phyloP scores from a whole-genome alignment of 1,139 yeast species.

The Arxiozyma bovina region DNA sequence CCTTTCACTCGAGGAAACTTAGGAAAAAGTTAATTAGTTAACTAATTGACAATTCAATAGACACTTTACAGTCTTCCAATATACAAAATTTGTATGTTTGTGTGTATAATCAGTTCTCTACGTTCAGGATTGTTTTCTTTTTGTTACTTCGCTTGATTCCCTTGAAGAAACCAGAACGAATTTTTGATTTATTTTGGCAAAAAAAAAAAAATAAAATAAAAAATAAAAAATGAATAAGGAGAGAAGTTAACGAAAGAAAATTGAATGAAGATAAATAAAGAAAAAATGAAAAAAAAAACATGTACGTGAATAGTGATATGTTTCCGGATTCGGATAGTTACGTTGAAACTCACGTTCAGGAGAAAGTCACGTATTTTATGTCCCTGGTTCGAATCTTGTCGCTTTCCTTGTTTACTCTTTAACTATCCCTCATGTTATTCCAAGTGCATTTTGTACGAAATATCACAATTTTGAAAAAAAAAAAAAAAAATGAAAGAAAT shows the following conservation, averaged over 20 bases:
- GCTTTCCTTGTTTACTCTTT: not conserved
- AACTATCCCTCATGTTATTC: not conserved
- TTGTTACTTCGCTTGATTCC: not conserved
- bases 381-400: not conserved
- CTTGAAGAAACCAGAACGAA: not conserved
- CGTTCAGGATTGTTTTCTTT: not conserved
- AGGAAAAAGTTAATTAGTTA: too few relatives aligned
- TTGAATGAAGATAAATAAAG: too few relatives aligned
- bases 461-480: too few relatives aligned
- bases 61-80: not conserved
- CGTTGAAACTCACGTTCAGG: not conserved
- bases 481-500: too few relatives aligned
- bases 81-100: not conserved
- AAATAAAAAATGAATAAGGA: too few relatives aligned
- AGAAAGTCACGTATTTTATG: not conserved
- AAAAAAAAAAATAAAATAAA: too few relatives aligned
- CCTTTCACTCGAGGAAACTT: not conserved
- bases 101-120: not conserved
- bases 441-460: not conserved
- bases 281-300: too few relatives aligned
- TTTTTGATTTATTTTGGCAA: not conserved
- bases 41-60: not conserved
- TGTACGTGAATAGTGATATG: not conserved
- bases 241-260: not conserved
- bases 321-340: not conserved